A percentile compares a stretch with the other conserved stretches of the same genome.
Evolutionary conservation across 2,329 filamentous ascomycete genomes (phyloP).

Genomic region (Metarhizium humberi): DNA sequence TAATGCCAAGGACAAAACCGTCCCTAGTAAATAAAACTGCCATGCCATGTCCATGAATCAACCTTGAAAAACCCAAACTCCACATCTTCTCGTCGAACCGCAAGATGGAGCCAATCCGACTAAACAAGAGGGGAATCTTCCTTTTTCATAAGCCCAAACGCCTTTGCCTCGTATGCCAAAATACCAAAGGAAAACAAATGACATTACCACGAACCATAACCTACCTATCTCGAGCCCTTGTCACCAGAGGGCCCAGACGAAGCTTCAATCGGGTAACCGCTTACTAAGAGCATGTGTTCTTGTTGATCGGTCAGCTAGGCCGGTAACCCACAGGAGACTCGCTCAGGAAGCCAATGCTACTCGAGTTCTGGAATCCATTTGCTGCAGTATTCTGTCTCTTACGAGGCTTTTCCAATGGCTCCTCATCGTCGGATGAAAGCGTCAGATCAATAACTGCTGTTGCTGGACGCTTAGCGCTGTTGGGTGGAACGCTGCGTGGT

Average conservation of each 20-base stretch:
- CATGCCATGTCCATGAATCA: not conserved
- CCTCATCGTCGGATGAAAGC: constrained; percentile 44
- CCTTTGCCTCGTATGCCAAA: constrained; percentile 10
- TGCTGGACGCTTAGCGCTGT: constrained; percentile 37
- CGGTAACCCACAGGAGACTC: constrained; percentile 14
- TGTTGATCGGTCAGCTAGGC: not conserved
- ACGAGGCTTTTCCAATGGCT: constrained; percentile 31
- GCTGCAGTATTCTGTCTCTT: constrained; percentile 35
- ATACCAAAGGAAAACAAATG: constrained; percentile 3
- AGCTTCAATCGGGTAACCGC: not conserved
- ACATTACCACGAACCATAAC: not conserved
- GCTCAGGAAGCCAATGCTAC: constrained; percentile 12
- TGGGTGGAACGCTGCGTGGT: constrained; percentile 24
- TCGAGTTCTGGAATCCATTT: constrained; percentile 14
- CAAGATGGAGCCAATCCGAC: not conserved
- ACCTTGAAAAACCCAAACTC: not conserved
- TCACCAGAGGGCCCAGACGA: not conserved
- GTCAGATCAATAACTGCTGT: constrained; percentile 52
- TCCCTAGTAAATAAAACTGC: not conserved
- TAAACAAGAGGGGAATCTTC: constrained; percentile 18
- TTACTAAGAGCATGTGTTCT: not conserved
- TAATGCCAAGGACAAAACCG: not conserved
- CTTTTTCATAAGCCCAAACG: constrained; percentile 13
- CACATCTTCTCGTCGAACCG: not conserved
- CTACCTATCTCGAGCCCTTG: not conserved